Evolutionary conservation across 2,329 filamentous ascomycete genomes (phyloP).

Genomic region (Xylaria hypoxylon): DNA sequence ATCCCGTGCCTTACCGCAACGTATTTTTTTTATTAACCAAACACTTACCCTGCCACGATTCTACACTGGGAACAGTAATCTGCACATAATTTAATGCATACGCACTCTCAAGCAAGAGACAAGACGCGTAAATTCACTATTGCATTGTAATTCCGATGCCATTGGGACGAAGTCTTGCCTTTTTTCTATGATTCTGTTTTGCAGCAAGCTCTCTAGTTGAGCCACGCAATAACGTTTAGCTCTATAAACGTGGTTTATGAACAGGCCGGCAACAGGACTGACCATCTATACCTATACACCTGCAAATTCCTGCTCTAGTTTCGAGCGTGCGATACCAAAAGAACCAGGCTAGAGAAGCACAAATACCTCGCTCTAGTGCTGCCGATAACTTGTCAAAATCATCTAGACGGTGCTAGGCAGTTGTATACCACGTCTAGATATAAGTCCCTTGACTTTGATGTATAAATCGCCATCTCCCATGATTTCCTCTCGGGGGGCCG

Average conservation of each 20-base stretch:
- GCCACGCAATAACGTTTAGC: background rate
- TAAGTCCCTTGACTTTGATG: background rate
- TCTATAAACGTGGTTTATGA: background rate
- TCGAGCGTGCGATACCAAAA: background rate
- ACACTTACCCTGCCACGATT: no score
- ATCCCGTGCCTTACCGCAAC: no score
- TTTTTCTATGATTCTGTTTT: background rate
- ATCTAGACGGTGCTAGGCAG: background rate
- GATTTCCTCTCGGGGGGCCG: background rate
- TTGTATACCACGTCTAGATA: background rate
- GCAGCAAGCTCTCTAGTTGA: conserved; percentile 2
- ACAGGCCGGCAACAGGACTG: background rate
- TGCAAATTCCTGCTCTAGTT: background rate
- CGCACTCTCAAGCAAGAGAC: background rate
- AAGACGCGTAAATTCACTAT: background rate
- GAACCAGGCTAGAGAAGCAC: background rate
- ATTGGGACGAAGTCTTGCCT: background rate
- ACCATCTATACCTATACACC: conserved; percentile 1
- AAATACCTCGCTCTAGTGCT: background rate
- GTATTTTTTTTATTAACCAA: no score
- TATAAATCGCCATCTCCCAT: background rate
- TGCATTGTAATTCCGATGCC: background rate
- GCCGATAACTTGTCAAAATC: background rate
- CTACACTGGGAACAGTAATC: no score
- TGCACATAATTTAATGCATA: no score